Evolutionary conservation across 2,329 filamentous ascomycete genomes (phyloP).

Genomic region (Dactylellina haptotyla): DNA sequence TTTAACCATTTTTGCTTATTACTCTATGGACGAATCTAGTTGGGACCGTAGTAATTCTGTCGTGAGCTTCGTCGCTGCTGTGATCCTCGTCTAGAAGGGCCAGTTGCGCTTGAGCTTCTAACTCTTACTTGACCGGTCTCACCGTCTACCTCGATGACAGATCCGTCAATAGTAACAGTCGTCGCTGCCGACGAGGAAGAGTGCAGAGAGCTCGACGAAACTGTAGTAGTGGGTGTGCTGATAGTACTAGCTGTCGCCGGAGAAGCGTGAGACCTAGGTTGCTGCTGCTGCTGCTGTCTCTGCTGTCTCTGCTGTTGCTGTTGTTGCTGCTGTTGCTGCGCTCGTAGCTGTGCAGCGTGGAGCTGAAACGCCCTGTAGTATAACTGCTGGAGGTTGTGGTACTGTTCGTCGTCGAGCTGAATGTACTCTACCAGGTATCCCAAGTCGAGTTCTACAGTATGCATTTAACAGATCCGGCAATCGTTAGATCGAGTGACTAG

Average conservation of each 20-base stretch:
- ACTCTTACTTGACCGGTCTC: constrained; percentile 48
- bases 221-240: constrained; percentile 48
- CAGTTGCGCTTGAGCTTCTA: constrained; percentile 26
- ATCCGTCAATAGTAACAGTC: constrained; percentile 53
- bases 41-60: neutral
- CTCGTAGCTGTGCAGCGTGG: constrained; percentile 35
- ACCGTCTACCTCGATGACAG: constrained; percentile 50
- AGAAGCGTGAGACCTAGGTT: constrained; percentile 38
- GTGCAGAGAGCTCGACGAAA: constrained; percentile 45
- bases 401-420: constrained; percentile 51
- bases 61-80: constrained; percentile 22
- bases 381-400: constrained; percentile 44
- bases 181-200: constrained; percentile 43
- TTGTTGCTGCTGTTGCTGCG: constrained; percentile 32
- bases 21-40: neutral
- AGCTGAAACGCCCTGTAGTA: constrained; percentile 48
- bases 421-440: constrained; percentile 51
- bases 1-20: constrained; percentile 38
- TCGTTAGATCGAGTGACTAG: constrained; percentile 25
- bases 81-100: constrained; percentile 38
- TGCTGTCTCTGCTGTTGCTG: constrained; percentile 42
- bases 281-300: constrained; percentile 26
- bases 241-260: constrained; percentile 42
- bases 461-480: constrained; percentile 41
- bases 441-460: constrained; percentile 50